Conservation (phyloP, 257 asterid genomes). For the Solanum piurae region DNA sequence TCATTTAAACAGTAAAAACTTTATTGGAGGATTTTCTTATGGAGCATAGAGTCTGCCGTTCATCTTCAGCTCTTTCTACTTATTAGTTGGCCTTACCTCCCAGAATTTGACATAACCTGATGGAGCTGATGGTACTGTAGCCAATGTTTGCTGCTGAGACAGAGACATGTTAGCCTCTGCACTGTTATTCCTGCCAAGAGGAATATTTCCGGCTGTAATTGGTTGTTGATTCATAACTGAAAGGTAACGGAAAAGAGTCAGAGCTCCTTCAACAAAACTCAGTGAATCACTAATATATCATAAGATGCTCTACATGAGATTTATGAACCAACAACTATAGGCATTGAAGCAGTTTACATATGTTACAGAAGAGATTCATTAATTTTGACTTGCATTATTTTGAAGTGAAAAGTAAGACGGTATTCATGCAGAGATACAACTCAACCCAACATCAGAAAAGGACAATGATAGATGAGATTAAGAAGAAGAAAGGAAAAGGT, state of each 20-base stretch:
- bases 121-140: conserved; percentile 53
- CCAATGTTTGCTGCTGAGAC: conserved; percentile 70
- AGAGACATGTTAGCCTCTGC: conserved; percentile 57
- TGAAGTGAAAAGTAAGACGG: neutral
- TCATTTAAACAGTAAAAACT: neutral
- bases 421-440: neutral
- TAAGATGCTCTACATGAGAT: neutral
- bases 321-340: neutral
- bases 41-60: neutral
- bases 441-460: neutral
- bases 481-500: neutral
- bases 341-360: neutral
- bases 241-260: conserved; percentile 13
- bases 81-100: conserved; percentile 56
- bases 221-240: conserved; percentile 51
- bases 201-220: conserved; percentile 43
- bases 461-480: neutral
- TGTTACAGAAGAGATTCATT: neutral
- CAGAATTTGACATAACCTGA: conserved; percentile 75
- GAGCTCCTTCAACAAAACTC: neutral
- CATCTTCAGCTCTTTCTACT: neutral
- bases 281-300: neutral
- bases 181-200: conserved; percentile 53
- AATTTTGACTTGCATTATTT: neutral
- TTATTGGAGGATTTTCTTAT: neutral